Conservation (phyloP, 441 rosid genomes). For the Biscutella auriculata region DNA sequence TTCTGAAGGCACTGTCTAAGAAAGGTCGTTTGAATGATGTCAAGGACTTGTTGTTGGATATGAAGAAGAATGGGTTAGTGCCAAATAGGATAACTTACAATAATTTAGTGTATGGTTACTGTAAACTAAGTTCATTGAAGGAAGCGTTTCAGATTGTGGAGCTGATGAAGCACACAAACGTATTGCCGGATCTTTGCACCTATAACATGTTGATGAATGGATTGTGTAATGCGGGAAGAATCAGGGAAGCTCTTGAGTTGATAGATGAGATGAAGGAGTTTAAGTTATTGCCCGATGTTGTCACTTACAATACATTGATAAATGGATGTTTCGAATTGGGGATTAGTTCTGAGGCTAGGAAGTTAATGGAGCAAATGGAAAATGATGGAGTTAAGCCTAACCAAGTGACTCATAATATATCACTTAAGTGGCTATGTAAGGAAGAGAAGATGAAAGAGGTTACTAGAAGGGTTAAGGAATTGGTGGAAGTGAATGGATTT, state of each 20-base stretch:
- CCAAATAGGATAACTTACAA: conserved; percentile 57
- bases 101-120: conserved; percentile 58
- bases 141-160: conserved; percentile 62
- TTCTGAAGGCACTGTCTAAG: conserved; percentile 59
- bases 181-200: conserved; percentile 55
- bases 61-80: conserved; percentile 47
- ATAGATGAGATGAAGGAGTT: conserved; percentile 56
- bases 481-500: conserved; percentile 49
- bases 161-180: conserved; percentile 45
- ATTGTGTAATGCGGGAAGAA: conserved; percentile 40
- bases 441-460: conserved; percentile 69
- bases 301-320: conserved; percentile 72
- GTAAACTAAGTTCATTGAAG: conserved; percentile 60
- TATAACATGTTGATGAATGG: conserved; percentile 67
- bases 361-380: conserved; percentile 52
- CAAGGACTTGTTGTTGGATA: conserved; percentile 50
- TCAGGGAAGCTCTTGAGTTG: conserved; percentile 49
- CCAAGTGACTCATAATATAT: conserved; percentile 50
- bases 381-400: conserved; percentile 44
- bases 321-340: conserved; percentile 51
- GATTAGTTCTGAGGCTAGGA: conserved; percentile 33
- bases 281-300: conserved; percentile 56
- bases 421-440: conserved; percentile 61
- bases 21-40: conserved; percentile 64
- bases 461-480: conserved; percentile 26